Evolutionary conservation across 768 basidiomycete genomes (phyloP), one percentile per base, ranked within the genome.

Genomic region (Strobilomyces echinocephalus): DNA sequence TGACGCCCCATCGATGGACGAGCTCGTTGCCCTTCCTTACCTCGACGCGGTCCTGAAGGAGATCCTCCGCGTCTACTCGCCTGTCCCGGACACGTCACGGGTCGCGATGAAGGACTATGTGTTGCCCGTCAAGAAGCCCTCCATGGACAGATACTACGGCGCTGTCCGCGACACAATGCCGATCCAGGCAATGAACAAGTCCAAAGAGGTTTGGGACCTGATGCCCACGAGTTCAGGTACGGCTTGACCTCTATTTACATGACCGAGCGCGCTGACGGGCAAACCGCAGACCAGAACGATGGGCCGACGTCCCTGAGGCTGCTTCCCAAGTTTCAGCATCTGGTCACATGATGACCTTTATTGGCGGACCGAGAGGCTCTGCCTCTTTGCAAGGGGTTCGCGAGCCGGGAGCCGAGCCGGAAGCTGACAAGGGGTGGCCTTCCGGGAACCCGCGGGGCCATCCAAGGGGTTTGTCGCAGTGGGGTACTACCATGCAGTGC

Each of bases 41-140:
- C 80, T 91, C n/a, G 88, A 88, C 56, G 73, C 72, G 18, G 77
- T 86, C 10, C 73, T 85, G 2, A 76, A 79, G 8, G 86, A 87
- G 67, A 79, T 76, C 0, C 65, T 87, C 52, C 78, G 85, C 0
- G 43, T 83, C 1, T 74, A 86, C 54, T 49, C 82, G 0, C 82
- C 83, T 0, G 76, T 85, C 3, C 68, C 76, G 1, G 57, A 56
- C 15, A 76, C 75, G 0, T 52, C 73, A 8, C 69, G 82, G 8
- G 62, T 74, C 2, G 79, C 82, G 0, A 71, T 69, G 41, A 73
- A 76, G 48, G 80, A 85, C 48, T 81, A 84, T 46, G 58, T 79
- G 2, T 52, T 85, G 15, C 83, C 83, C 0, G 64, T 84, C 9
- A 68, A 65, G 15, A 68, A 63, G 15, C 81, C 82, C 3, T 70